Evolutionary conservation across 495 filamentous ascomycete species (phyloP).

Genomic region (Extremus antarcticus): DNA sequence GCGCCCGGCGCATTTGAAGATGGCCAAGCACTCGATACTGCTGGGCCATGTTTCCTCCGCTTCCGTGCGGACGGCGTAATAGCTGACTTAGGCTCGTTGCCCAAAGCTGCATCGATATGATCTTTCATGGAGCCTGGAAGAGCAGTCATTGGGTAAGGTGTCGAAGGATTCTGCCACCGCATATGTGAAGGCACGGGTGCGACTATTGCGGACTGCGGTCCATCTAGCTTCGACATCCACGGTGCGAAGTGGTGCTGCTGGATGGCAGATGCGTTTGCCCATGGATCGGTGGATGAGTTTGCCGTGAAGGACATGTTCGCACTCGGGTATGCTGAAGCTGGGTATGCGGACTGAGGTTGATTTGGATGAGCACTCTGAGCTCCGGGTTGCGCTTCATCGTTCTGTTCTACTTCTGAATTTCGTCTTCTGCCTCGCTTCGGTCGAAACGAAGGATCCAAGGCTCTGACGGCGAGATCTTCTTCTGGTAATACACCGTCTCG

Average conservation of each 20-base stretch:
- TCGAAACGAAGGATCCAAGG: constrained; percentile 78
- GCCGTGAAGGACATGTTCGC: constrained; percentile 15
- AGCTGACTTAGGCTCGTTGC: constrained; percentile 57
- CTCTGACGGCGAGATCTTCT: constrained; percentile 85
- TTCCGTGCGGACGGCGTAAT: constrained; percentile 44
- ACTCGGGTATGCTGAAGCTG: constrained; percentile 43
- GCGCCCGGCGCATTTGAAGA: constrained; percentile 55
- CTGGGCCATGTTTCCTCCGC: constrained; percentile 72
- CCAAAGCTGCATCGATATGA: constrained; percentile 38
- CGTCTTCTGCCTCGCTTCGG: constrained; percentile 80
- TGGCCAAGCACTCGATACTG: constrained; percentile 91
- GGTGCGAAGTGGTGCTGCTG: constrained; percentile 21
- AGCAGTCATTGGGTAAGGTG: constrained; percentile 73
- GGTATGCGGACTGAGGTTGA: constrained; percentile 25
- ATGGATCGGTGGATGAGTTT: constrained; percentile 31
- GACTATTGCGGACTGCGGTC: constrained; percentile 26
- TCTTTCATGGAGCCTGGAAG: constrained; percentile 35
- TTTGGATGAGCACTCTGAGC: constrained; percentile 57
- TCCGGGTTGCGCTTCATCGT: constrained; percentile 47
- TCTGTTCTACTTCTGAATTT: constrained; percentile 66
- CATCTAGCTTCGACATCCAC: constrained; percentile 13
- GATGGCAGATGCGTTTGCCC: constrained; percentile 26
- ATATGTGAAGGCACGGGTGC: constrained; percentile 29
- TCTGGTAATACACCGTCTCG: constrained; percentile 83
- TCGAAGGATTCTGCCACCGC: constrained; percentile 47